Conservation (phyloP, 352 stramenopile species). For the Peronospora destructor region DNA sequence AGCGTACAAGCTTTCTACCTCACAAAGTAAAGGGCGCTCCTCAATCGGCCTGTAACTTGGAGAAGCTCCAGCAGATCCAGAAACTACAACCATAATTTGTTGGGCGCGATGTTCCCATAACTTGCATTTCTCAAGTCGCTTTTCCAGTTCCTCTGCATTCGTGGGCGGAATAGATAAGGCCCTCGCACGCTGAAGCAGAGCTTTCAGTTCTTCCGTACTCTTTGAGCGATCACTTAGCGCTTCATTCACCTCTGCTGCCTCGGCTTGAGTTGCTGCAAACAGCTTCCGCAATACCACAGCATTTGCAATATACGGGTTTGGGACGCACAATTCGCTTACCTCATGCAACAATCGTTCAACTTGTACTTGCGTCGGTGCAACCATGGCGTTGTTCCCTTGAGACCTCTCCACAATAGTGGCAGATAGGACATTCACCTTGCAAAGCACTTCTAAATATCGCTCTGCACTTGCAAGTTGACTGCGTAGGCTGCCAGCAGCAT, state of each 20-base stretch:
- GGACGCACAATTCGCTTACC: conserved; percentile 23
- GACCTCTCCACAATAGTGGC: conserved; percentile 15
- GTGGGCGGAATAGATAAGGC: conserved; percentile 36
- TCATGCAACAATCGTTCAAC: conserved; percentile 29
- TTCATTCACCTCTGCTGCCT: conserved; percentile 20
- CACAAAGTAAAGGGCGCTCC: conserved; percentile 34
- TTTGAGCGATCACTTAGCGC: conserved; percentile 35
- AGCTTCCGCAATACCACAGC: conserved; percentile 35
- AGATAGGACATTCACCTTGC: conserved; percentile 25
- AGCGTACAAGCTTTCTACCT: conserved; percentile 44
- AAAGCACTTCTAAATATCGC: conserved; percentile 28
- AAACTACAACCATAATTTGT: conserved; percentile 29
- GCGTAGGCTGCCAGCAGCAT: conserved; percentile 9
- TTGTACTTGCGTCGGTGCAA: conserved; percentile 21
- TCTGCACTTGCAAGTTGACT: conserved; percentile 14
- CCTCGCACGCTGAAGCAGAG: conserved; percentile 30
- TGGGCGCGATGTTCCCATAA: conserved; percentile 48
- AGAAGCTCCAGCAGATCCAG: conserved; percentile 5
- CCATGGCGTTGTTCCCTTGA: conserved; percentile 10
- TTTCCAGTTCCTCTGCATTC: conserved; percentile 35
- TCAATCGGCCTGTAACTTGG: conserved; percentile 13
- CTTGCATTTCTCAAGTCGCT: conserved; percentile 46
- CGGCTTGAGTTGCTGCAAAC: conserved; percentile 24
- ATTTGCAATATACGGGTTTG: conserved; percentile 25
- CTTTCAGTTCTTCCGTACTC: conserved; percentile 44